Evolutionary conservation across 1,139 yeast species (phyloP).

Genomic region (Pichia sp.): DNA sequence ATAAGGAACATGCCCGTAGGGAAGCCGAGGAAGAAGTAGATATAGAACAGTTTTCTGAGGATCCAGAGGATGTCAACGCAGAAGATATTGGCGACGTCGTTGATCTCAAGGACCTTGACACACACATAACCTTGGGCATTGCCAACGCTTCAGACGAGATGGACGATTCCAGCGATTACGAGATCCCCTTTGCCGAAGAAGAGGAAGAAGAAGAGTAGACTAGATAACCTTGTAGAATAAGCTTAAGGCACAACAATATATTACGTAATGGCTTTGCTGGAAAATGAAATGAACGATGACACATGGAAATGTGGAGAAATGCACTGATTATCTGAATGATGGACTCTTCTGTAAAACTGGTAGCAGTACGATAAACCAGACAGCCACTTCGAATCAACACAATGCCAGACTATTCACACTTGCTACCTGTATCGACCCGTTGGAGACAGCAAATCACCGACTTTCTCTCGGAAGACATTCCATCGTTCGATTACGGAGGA

Average conservation of each 20-base stretch:
- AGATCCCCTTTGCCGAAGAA: slow-evolving; percentile 26
- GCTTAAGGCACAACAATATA: no score
- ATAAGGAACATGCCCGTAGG: neutral
- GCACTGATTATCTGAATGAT: neutral
- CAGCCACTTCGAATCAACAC: neutral
- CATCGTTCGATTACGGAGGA: slow-evolving; percentile 92
- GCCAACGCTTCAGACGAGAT: slow-evolving; percentile 7
- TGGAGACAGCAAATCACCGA: slow-evolving; percentile 78
- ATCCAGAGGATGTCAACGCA: slow-evolving; percentile 3
- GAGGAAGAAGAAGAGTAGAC: slow-evolving; percentile 20
- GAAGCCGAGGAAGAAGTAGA: slow-evolving; percentile 3
- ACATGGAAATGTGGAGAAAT: neutral
- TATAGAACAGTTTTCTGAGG: slow-evolving; percentile 11
- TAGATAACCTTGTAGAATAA: no score
- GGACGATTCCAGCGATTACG: slow-evolving; percentile 16
- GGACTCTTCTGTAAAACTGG: no score
- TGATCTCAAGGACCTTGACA: slow-evolving; percentile 19
- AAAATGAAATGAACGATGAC: neutral
- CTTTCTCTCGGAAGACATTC: slow-evolving; percentile 84
- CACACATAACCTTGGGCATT: slow-evolving; percentile 21
- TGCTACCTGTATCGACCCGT: slow-evolving; percentile 67
- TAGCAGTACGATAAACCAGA: neutral
- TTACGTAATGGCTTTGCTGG: neutral
- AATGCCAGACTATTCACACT: slow-evolving; percentile 34
- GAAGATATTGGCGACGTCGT: slow-evolving; percentile 11